Evolutionary conservation across 768 basidiomycete species (phyloP), one percentile per base, ranked within the genome.

Genomic region (Coprinellus aureogranulatus): DNA sequence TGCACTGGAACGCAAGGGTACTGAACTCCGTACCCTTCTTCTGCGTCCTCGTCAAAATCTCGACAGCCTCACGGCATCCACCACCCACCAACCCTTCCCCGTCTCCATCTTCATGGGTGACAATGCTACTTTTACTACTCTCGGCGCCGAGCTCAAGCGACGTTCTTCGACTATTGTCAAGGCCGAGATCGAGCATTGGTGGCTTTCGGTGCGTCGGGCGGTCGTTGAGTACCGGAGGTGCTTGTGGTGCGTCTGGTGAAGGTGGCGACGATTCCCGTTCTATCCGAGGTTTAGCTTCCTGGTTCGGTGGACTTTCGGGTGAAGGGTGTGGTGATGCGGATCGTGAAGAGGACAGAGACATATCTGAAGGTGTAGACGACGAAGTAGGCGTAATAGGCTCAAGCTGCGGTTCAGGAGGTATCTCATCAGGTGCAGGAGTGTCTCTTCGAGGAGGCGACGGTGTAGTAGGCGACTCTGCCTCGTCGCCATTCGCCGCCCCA

Each of bases 41-140:
- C 2, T 92, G 85, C 69, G 92, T 92, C 54, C 95, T 74, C 18
- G 94, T 95, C 58, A 97, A 73, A 51, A 95, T 86, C 76, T 98
- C 94, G 12, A 96, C 93, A 0, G 93, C 91, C 68, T 94, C 88
- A 46, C 92, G 78, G 69, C 86, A 92, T 20, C 82, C 85, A 45
- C 73, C 80, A 34, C 82, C 84, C 39, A 76, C 73, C 20, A 69
- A 69, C 59, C 65, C 69, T 59, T 74, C 74, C 40, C 67, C 67
- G 27, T 71, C 80, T 72, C 55, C 64, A 53, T 73, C 69, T 59
- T 72, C 57, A 64, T 64, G 71, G 53, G 25, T 74, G 59, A 64
- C 55, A 58, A 52, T 57, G 34, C 34, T 34, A 34, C 14, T 14
- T 14, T 42, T 52, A 31, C 70, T 46, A 46, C 47, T 14, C 54